Base-by-base conservation (phyloP, 768 basidiomycete genomes). In the Mycena amicta region DNA sequence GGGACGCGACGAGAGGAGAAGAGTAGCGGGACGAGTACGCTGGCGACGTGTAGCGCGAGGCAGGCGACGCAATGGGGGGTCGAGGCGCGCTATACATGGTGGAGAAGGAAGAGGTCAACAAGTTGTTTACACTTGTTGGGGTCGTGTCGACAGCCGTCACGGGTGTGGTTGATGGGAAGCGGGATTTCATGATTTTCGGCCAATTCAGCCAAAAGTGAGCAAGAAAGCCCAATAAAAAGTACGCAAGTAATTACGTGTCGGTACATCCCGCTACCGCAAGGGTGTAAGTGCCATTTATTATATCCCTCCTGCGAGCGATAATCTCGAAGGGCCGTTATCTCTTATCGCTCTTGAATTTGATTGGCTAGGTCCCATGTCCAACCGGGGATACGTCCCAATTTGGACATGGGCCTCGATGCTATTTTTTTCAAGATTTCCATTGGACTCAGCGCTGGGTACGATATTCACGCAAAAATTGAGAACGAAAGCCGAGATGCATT, bases 11-110 rank as follows among this genome's bases (percentile, higher is more conserved):
- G 4, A 33, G 50, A 1, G 62, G 62, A 30, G 62, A 56, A 18
- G 62, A 56, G 29, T 63, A 57, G 40, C 57, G 57, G 2, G 61
- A 62, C 1, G 58, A 63, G 23, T 41, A 45, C n/a, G 58, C 54
- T 5, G 58, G 58, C 2, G 62, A 63, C 0, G 55, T 60, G 20
- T 56, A 63, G 50, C 58, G 57, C 20, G 57, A 63, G 2, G 58
- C 56, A 23, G 61, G 57, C 3, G 61, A 62, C 56, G 56, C 61
- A 43, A 59, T 37, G 1, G 61, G 61, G 2, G 56, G 61, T 33
- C 60, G 12, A 8, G 56, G 61, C 23, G 53, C 41, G 40, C 52
- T 57, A 52, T 59, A 63, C 61, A 63, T 62, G 25, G 56, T 26
- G 39, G 52, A 27, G 8, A 23, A 33, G 43, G 49, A n/a, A 39